Conservation (phyloP, 768 basidiomycete species). For the Boletus sensibilis region DNA sequence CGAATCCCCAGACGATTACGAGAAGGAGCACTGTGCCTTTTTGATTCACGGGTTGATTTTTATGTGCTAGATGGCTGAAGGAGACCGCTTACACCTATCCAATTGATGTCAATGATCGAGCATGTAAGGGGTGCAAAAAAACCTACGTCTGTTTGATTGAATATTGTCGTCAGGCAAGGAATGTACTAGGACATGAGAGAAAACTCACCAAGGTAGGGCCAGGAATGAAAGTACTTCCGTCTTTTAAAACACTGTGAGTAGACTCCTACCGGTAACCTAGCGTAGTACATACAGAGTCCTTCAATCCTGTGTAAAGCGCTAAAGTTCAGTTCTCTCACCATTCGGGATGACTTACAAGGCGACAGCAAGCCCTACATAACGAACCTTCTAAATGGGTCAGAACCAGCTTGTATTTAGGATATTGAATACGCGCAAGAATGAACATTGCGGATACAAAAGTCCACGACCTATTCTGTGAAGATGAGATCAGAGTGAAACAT, state of each 20-base stretch:
- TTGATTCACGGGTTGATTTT: not conserved
- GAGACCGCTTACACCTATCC: conserved; percentile 16
- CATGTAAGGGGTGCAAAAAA: not conserved
- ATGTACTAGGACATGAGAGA: not conserved
- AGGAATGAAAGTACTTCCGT: conserved; percentile 17
- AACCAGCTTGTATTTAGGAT: not conserved
- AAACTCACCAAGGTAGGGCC: conserved; percentile 14
- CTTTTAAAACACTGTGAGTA: conserved; percentile 11
- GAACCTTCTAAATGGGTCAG: conserved; percentile 13
- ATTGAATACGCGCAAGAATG: conserved; percentile 13
- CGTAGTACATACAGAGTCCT: conserved; percentile 8
- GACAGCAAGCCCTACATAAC: conserved; percentile 12
- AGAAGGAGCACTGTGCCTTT: conserved; percentile 12
- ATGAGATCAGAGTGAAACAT: not conserved
- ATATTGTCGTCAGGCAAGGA: not conserved
- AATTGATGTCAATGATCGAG: not conserved
- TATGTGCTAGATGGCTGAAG: not conserved
- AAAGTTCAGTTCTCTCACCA: not conserved
- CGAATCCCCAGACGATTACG: not conserved
- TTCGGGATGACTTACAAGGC: conserved; percentile 9
- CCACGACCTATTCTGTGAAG: conserved; percentile 17
- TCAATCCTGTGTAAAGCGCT: not conserved
- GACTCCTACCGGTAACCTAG: not conserved
- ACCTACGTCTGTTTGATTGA: conserved; percentile 16
- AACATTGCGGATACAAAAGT: conserved; percentile 13